Evolutionary conservation across 768 basidiomycete genomes (phyloP).

Genomic region (button mushroom (Agaricus bisporus)): DNA sequence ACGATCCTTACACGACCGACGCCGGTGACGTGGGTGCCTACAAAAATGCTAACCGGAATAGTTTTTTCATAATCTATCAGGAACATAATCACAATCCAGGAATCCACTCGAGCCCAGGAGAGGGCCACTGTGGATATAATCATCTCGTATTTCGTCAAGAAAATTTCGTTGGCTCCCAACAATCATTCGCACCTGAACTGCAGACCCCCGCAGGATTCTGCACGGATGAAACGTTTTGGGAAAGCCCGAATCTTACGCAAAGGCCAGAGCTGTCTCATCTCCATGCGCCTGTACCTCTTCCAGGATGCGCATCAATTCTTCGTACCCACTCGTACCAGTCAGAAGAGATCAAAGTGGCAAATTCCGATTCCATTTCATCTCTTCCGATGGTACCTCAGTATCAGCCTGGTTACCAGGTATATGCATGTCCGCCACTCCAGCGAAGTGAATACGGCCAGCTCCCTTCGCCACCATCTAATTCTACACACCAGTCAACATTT

Average conservation of each 20-base stretch:
- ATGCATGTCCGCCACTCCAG: neutral
- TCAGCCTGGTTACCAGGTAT: neutral
- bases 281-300: conserved; percentile 1
- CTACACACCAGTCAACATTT: conserved; percentile 30
- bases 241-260: neutral
- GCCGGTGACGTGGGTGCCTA: neutral
- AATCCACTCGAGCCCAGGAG: neutral
- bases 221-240: neutral
- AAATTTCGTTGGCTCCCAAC: too few relatives aligned
- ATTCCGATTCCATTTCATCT: neutral
- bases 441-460: neutral
- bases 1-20: neutral
- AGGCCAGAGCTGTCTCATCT: neutral
- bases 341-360: neutral
- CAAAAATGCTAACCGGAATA: neutral
- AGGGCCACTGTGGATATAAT: neutral
- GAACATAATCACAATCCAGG: neutral
- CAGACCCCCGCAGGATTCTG: neutral
- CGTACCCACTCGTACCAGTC: neutral
- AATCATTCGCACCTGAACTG: neutral
- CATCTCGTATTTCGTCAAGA: neutral
- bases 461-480: neutral
- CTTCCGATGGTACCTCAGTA: neutral
- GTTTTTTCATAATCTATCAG: neutral
- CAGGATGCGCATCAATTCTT: neutral